Conservation (phyloP, 192 early-diverging fungal species). For the Polychytrium aggregatum region DNA sequence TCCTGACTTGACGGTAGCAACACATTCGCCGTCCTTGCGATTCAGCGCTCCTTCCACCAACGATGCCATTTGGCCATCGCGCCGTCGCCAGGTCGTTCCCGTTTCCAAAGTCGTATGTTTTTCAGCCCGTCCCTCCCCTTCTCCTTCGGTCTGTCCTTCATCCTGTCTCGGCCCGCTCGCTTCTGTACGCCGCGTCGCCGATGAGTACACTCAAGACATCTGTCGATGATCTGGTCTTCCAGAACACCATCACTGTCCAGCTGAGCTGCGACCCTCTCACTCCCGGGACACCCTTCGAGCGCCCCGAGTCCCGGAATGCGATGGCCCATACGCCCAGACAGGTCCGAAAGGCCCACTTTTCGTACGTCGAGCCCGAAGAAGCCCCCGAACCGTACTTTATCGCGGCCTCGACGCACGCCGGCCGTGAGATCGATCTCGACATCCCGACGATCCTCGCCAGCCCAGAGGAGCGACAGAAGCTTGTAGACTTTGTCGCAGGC, state of each 20-base stretch:
- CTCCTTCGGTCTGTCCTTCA: no score
- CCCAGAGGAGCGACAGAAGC: neutral
- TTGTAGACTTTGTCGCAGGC: conserved; percentile 6
- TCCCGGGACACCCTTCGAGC: conserved; percentile 9
- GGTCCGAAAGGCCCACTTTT: conserved; percentile 11
- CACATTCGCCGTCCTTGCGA: no score
- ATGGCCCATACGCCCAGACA: conserved; percentile 1
- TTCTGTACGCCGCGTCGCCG: no score
- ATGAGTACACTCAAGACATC: neutral
- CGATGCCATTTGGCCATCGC: no score
- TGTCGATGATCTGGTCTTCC: neutral
- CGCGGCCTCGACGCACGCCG: conserved; percentile 5
- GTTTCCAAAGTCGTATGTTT: no score
- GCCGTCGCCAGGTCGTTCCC: no score
- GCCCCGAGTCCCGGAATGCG: conserved; percentile 1
- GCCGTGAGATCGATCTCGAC: conserved; percentile 7
- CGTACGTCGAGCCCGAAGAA: conserved; percentile 9
- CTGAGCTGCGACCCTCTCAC: conserved; percentile 8
- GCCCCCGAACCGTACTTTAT: conserved; percentile 8
- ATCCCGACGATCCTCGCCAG: neutral
- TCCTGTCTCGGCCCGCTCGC: no score
- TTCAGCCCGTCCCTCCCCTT: no score
- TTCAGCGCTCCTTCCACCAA: no score
- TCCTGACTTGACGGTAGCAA: no score
- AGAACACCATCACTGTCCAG: conserved; percentile 10